Evolutionary conservation across 116 monocot genomes (phyloP).

Genomic region (Iris pallida): DNA sequence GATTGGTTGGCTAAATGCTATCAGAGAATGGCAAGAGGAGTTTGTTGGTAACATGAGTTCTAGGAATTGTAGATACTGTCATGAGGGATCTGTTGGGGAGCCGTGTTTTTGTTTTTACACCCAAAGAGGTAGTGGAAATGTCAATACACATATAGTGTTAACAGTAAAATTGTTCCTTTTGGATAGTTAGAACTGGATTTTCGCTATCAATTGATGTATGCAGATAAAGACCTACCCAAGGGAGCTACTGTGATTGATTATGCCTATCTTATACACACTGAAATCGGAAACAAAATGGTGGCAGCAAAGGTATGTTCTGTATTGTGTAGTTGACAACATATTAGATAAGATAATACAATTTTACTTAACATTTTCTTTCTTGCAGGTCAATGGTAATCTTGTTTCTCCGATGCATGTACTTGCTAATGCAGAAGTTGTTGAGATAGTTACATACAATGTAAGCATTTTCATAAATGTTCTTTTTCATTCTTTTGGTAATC

Average conservation of each 20-base stretch:
- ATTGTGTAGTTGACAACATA: not conserved
- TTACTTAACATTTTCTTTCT: conserved; percentile 5
- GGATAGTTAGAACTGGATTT: not conserved
- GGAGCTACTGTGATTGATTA: conserved; percentile 95
- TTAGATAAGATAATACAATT: not conserved
- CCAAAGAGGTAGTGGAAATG: conserved; percentile 72
- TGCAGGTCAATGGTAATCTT: conserved; percentile 94
- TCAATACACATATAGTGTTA: conserved; percentile 1
- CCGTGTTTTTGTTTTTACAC: conserved; percentile 98
- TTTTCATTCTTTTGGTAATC: not conserved
- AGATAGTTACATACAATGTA: conserved; percentile 90
- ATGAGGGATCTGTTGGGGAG: conserved; percentile 81
- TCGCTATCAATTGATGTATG: not conserved
- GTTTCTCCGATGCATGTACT: conserved; percentile 88
- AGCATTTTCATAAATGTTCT: conserved; percentile 19
- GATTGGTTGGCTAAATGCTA: conserved; percentile 99
- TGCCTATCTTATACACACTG: conserved; percentile 86
- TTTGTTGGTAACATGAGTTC: conserved; percentile 99
- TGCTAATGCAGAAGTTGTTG: conserved; percentile 98
- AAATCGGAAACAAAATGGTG: conserved; percentile 91
- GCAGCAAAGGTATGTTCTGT: conserved; percentile 62
- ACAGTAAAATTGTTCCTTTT: not conserved
- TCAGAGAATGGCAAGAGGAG: conserved; percentile 99
- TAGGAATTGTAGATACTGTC: conserved; percentile 92
- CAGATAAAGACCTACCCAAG: conserved; percentile 94